phyloP scores from a whole-genome alignment of 495 filamentous ascomycete genomes.

The Collariella sp. region DNA sequence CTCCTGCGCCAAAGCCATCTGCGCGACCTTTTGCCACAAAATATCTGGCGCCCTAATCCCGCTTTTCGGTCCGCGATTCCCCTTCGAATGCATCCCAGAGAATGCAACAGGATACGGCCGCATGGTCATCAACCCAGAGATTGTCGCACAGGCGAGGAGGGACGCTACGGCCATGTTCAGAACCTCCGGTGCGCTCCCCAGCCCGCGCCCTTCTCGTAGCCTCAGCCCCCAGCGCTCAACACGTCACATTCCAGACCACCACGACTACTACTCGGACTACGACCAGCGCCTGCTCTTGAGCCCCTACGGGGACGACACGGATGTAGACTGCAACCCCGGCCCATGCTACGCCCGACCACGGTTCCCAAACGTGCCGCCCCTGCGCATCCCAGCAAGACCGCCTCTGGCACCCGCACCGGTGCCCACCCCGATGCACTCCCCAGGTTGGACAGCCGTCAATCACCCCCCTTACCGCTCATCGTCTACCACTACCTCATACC shows the following conservation, averaged over 20 bases:
- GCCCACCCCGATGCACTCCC: not conserved
- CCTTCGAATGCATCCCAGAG: slow-evolving; percentile 56
- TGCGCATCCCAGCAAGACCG: not conserved
- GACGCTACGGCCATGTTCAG: slow-evolving; percentile 37
- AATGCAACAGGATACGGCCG: slow-evolving; percentile 47
- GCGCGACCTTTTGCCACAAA: slow-evolving; percentile 75
- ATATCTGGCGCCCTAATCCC: slow-evolving; percentile 81
- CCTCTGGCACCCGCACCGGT: not conserved
- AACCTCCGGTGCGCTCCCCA: not conserved
- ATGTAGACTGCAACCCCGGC: slow-evolving; percentile 30
- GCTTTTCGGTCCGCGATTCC: slow-evolving; percentile 77
- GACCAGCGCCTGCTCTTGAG: slow-evolving; percentile 12
- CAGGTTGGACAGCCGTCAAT: slow-evolving; percentile 15
- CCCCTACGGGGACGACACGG: slow-evolving; percentile 30
- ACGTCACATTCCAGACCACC: not conserved
- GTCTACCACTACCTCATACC: not conserved
- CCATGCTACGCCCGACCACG: not conserved
- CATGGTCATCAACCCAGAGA: slow-evolving; percentile 58
- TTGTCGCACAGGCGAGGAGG: slow-evolving; percentile 48
- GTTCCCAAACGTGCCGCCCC: not conserved
- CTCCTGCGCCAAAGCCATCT: slow-evolving; percentile 69
- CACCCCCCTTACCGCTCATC: not conserved
- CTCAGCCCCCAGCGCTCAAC: slow-evolving; percentile 13
- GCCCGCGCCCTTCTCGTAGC: slow-evolving; percentile 4
- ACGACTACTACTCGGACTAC: slow-evolving; percentile 8